Conservation (phyloP, 2,329 filamentous ascomycete species). For the Phyllosticta capitalensis region DNA sequence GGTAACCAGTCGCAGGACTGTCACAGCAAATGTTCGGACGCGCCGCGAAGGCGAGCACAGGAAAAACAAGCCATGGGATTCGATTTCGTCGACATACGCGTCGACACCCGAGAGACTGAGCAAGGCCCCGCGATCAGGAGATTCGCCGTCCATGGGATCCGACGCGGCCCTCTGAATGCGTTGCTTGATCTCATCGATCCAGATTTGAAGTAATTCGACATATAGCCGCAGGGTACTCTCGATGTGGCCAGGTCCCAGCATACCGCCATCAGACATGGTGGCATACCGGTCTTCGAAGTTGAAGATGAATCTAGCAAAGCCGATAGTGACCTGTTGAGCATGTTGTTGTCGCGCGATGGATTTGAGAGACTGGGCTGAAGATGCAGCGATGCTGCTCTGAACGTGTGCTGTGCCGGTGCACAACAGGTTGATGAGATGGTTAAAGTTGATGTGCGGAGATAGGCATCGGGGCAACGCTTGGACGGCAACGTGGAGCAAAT, state of each 20-base stretch:
- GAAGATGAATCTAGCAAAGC: constrained; percentile 95
- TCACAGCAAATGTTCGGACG: constrained; percentile 84
- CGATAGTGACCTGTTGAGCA: constrained; percentile 91
- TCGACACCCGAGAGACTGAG: constrained; percentile 81
- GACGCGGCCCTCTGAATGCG: constrained; percentile 66
- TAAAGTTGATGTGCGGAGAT: constrained; percentile 83
- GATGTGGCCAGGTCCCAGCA: constrained; percentile 88
- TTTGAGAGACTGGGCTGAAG: constrained; percentile 86
- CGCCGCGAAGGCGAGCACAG: constrained; percentile 88
- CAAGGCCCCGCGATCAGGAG: constrained; percentile 60
- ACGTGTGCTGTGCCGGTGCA: constrained; percentile 97
- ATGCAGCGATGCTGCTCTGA: constrained; percentile 81
- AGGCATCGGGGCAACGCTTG: constrained; percentile 92
- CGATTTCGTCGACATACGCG: constrained; percentile 91
- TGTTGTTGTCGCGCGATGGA: constrained; percentile 89
- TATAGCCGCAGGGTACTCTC: constrained; percentile 89
- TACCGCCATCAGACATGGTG: constrained; percentile 94
- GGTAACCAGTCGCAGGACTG: constrained; percentile 79
- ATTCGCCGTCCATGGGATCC: constrained; percentile 52
- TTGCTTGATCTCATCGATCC: constrained; percentile 92
- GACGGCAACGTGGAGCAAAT: constrained; percentile 87
- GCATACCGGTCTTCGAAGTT: constrained; percentile 96
- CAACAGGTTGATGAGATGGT: constrained; percentile 83
- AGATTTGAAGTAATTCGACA: constrained; percentile 86
- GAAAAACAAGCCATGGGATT: constrained; percentile 95